Percentiles rank a stretch among this genome's conserved stretches.
These are phyloP conservation scores for Jacaranda copaia DNA, from an alignment of 257 asterid species.

Conservation along the genomic window DNA sequence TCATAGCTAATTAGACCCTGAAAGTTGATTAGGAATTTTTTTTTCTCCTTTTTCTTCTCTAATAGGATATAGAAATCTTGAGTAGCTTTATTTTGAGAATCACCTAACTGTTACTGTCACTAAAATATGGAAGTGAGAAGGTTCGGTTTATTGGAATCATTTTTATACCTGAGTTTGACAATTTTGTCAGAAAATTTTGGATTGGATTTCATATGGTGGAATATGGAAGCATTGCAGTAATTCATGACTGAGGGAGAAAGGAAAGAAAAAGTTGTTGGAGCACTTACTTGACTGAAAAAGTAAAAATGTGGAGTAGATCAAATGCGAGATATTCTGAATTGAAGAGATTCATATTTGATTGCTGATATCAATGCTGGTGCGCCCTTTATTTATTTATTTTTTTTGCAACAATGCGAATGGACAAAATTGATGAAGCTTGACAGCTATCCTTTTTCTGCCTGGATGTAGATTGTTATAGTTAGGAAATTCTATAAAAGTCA, in stretches of 20 bases:
- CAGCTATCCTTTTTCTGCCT: background rate
- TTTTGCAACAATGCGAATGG: background rate
- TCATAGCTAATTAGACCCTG: conserved; percentile 8
- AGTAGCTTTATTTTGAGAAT: conserved; percentile 9
- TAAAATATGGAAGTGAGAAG: background rate
- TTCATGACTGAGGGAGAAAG: conserved; percentile 4
- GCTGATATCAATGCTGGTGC: background rate
- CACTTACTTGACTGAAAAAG: conserved; percentile 3
- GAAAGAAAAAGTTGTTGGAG: background rate
- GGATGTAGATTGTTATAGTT: background rate
- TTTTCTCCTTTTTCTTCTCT: background rate
- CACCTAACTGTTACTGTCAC: background rate
- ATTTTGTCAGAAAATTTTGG: conserved; percentile 1
- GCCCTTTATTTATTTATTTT: background rate
- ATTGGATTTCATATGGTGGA: background rate
- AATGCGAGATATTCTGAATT: background rate
- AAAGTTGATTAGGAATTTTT: background rate
- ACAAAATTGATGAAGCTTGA: background rate
- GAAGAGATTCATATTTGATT: background rate
- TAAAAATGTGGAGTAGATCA: background rate
- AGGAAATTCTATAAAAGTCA: background rate
- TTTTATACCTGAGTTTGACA: background rate
- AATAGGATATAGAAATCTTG: background rate
- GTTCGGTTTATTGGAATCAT: background rate
- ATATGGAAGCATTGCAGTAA: background rate